phyloP scores from a whole-genome alignment of 495 filamentous ascomycete species.

The Glarea lozoyensis region DNA sequence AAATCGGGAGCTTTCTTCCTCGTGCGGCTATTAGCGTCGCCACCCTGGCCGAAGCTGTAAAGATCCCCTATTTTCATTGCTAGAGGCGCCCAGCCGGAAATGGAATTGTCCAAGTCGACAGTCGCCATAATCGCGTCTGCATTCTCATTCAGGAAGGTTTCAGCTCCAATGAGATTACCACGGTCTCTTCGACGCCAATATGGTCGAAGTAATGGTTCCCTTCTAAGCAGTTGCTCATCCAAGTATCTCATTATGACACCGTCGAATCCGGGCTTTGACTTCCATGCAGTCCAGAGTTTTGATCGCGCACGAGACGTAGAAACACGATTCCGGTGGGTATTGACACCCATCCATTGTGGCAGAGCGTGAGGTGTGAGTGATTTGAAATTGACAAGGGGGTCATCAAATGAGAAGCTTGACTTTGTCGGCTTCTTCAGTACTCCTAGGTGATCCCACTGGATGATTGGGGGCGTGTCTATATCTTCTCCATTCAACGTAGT shows the following conservation, averaged over 20 bases:
- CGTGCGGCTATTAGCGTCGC: constrained; percentile 41
- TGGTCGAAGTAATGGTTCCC: constrained; percentile 40
- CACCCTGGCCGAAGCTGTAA: constrained; percentile 56
- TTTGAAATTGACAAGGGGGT: constrained; percentile 45
- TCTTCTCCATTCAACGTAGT: constrained; percentile 48
- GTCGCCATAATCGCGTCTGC: constrained; percentile 52
- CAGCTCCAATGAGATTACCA: constrained; percentile 43
- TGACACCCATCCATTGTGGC: constrained; percentile 36
- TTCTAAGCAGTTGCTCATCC: constrained; percentile 51
- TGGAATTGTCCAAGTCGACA: constrained; percentile 50
- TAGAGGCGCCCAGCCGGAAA: constrained; percentile 49
- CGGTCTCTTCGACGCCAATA: constrained; percentile 52
- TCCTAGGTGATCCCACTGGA: constrained; percentile 45
- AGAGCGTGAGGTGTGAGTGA: constrained; percentile 37
- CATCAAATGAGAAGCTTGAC: constrained; percentile 46
- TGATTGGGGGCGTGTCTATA: constrained; percentile 50
- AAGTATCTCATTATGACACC: constrained; percentile 55
- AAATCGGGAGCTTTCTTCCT: constrained; percentile 28
- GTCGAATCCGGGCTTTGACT: constrained; percentile 47
- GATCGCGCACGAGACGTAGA: constrained; percentile 52
- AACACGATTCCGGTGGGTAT: constrained; percentile 40
- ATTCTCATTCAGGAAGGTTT: constrained; percentile 44
- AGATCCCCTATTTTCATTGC: constrained; percentile 55
- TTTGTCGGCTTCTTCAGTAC: constrained; percentile 46
- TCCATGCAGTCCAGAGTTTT: constrained; percentile 57